Base-by-base conservation (phyloP, 164 flowering plant species). In the Cinnamomum micranthum region DNA sequence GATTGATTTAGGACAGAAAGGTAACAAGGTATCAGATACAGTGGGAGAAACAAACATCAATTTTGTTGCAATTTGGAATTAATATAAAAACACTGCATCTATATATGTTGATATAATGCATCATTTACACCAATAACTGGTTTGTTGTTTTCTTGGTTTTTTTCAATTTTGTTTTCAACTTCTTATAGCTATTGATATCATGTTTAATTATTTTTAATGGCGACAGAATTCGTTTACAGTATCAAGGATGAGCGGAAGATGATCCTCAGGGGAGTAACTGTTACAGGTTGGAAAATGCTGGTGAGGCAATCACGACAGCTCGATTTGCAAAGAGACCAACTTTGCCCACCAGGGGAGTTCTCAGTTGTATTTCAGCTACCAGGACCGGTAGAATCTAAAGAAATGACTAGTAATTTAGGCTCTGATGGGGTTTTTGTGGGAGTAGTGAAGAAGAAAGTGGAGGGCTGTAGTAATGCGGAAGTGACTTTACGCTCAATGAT, bases 391-490 rank as follows among this genome's bases (percentile, higher is more conserved):
- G 82, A 89, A 74, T 85, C 85, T 11, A 84, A 71, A 35, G 81
- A 84, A 19, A 85, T 87, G 71, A 73, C 82, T 7, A 90, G 88
- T 23, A 80, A 71, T 65, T 92, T 87, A 75, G 87, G 87, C 23
- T 81, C 78, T 52, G 89, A 89, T 80, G 97, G 92, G n/a, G 84
- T 92, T 77, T 84, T 92, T 4, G 94, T 89, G 70, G 97, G 91
- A 6, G 70, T 89, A 33, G 89, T 88, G 62, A 74, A 72, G 88
- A 91, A 77, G 78, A 50, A 14, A 47, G n/a, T n/a, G 4, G 31
- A 3, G 4, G 31, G 31, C 31, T 28, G 31, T 28, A 28, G 4
- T 28, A 28, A 28, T 28, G 31, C 31, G 0, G 31, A 4, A 2
- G 4, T 28, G 31, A 28, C 4, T 28, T 28, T 3, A 28, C 2